Conservation (phyloP, 2,329 filamentous ascomycete genomes). For the Ophiocordyceps robertsii region DNA sequence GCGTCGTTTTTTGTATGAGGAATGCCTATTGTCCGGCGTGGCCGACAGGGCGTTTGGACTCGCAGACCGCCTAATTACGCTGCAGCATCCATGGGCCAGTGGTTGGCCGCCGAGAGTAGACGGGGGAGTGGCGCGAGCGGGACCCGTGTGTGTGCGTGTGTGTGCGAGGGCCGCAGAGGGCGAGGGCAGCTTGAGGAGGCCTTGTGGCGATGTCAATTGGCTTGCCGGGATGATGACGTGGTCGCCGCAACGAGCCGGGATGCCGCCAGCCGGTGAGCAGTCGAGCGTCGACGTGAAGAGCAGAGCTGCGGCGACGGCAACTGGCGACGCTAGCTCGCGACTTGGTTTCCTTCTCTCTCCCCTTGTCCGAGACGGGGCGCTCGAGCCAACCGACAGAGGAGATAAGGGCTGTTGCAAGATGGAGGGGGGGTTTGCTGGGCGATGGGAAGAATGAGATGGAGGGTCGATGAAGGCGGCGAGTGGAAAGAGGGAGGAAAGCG, state of each 20-base stretch:
- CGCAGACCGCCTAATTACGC: slow-evolving; percentile 4
- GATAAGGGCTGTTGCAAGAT: not conserved
- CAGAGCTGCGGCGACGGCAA: no score
- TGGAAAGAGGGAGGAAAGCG: not conserved
- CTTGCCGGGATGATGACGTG: not conserved
- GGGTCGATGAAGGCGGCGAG: not conserved
- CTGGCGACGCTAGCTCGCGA: no score
- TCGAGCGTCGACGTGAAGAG: no score
- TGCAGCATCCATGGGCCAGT: slow-evolving; percentile 3
- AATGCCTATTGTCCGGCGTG: slow-evolving; percentile 1
- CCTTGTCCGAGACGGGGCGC: no score
- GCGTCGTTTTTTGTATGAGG: not conserved
- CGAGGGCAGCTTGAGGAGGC: not conserved
- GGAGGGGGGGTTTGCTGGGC: not conserved
- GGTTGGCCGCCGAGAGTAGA: slow-evolving; percentile 2
- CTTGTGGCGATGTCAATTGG: not conserved
- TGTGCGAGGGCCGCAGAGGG: not conserved
- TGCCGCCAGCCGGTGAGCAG: not conserved
- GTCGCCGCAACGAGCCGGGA: not conserved
- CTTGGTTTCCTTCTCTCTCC: no score
- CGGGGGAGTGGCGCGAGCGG: not conserved
- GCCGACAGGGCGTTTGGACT: not conserved
- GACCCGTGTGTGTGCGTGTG: slow-evolving; percentile 1
- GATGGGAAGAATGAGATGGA: not conserved
- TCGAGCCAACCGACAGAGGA: no score